Evolutionary conservation across 495 filamentous ascomycete genomes (phyloP).

Genomic region (Aspergillus conjunctus): DNA sequence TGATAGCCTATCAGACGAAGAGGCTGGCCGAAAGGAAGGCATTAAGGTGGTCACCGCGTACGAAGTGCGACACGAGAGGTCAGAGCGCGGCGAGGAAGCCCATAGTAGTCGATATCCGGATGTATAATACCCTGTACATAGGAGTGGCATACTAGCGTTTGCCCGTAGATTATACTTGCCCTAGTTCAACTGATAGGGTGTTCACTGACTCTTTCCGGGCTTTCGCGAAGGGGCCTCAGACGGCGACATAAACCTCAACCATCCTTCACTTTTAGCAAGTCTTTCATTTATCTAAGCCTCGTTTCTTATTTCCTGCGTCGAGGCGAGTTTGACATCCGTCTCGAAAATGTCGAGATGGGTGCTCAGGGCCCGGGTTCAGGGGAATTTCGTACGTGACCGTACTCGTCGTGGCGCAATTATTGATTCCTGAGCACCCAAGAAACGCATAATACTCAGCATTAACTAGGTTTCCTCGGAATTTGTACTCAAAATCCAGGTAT

Average conservation of each 20-base stretch:
- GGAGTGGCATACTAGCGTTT: no score
- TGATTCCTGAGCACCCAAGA: background rate
- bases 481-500: no score
- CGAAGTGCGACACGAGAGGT: constrained; percentile 19
- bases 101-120: background rate
- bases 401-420: background rate
- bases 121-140: background rate
- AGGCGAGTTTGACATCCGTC: no score
- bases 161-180: background rate
- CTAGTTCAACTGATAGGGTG: background rate
- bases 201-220: no score
- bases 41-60: constrained; percentile 25
- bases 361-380: background rate
- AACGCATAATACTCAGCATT: no score
- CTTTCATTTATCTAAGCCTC: no score
- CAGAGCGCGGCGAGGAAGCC: background rate
- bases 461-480: no score
- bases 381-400: background rate
- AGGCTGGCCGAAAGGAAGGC: constrained; percentile 10
- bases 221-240: no score
- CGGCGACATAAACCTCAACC: no score
- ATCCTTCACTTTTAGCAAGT: no score
- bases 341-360: no score
- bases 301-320: no score
- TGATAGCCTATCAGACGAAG: constrained; percentile 16